phyloP scores from a whole-genome alignment of 352 stramenopile genomes.

The Blastocystis hominis region DNA sequence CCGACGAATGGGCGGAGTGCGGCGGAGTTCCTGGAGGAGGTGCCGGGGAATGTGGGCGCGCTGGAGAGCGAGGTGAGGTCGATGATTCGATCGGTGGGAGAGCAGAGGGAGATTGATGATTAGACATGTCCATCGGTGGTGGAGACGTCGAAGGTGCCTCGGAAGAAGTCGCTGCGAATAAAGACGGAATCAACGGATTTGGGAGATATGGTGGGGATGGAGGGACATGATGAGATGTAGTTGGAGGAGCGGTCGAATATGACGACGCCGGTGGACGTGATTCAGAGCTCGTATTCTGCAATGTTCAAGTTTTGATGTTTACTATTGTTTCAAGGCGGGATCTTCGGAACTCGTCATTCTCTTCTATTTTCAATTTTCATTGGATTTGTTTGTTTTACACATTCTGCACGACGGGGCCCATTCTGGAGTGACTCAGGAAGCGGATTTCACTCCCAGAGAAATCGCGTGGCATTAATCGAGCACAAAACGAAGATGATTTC shows the following conservation, averaged over 20 bases:
- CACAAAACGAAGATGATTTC: no score
- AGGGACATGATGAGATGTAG: not conserved
- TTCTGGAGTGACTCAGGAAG: not conserved
- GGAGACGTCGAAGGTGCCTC: not conserved
- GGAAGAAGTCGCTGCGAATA: not conserved
- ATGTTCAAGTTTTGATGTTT: slow-evolving; percentile 28
- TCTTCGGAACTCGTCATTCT: not conserved
- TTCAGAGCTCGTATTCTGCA: slow-evolving; percentile 13
- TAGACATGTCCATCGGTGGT: not conserved
- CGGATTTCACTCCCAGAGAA: no score
- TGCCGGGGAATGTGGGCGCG: not conserved
- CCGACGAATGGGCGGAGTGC: not conserved
- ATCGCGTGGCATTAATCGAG: no score
- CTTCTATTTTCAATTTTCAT: not conserved
- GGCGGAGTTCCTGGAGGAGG: not conserved
- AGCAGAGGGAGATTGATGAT: not conserved
- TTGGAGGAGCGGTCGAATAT: slow-evolving; percentile 16
- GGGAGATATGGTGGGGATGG: not conserved
- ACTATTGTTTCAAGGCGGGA: not conserved
- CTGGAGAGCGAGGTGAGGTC: not conserved
- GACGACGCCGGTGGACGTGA: slow-evolving; percentile 28
- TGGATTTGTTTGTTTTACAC: not conserved
- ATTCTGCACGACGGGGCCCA: not conserved
- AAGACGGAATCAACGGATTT: not conserved
- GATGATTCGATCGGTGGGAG: not conserved